Conservation (phyloP, 371 early-diverging fungal species). For the Pancytospora philotis region DNA sequence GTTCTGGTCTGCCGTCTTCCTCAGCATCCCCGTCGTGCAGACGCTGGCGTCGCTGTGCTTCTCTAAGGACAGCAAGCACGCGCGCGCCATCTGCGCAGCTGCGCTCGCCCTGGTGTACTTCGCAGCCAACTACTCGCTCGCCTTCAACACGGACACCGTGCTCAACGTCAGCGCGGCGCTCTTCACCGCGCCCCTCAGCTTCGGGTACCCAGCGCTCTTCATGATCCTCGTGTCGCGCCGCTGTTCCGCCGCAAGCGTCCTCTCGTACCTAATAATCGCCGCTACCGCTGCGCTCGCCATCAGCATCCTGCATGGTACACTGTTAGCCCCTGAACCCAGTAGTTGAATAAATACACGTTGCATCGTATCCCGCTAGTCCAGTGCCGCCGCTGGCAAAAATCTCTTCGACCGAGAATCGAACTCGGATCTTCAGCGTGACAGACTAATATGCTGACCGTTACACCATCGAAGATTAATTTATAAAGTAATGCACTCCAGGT, state of each 20-base stretch:
- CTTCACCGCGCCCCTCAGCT: constrained; percentile 14
- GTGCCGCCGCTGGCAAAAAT: no score
- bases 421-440: no score
- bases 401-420: no score
- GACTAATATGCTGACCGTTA: no score
- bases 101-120: not conserved
- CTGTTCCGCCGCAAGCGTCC: not conserved
- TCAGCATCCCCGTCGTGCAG: constrained; percentile 5
- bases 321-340: no score
- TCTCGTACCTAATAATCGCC: no score
- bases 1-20: constrained; percentile 1
- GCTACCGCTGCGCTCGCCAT: no score
- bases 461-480: no score
- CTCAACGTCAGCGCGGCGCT: not conserved
- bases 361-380: no score
- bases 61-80: not conserved
- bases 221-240: not conserved
- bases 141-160: not conserved
- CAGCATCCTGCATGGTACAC: no score
- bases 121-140: not conserved
- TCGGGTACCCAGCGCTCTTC: constrained; percentile 5
- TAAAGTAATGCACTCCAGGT: no score
- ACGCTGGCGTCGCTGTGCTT: not conserved
- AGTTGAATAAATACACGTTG: no score
- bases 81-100: not conserved